Percentiles rank a stretch among this genome's conserved stretches.
These are phyloP conservation scores for Balamuthia mandrillaris DNA, from an alignment of 208 protist species.

Conservation along the genomic window DNA sequence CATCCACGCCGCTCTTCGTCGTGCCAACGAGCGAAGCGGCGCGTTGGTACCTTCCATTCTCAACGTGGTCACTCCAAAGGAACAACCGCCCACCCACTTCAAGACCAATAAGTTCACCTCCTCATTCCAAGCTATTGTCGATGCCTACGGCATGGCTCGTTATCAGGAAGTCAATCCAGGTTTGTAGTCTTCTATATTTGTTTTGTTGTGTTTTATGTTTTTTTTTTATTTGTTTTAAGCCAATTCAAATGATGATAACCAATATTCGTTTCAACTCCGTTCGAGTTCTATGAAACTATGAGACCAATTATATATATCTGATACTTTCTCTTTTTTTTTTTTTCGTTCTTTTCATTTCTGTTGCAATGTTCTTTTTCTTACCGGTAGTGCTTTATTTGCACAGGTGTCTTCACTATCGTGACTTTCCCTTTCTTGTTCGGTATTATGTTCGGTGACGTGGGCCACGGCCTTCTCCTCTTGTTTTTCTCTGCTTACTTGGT, in stretches of 20 bases:
- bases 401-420: constrained; percentile 91
- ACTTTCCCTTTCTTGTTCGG: constrained; percentile 99
- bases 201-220: too few relatives aligned
- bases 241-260: too few relatives aligned
- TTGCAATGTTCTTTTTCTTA: too few relatives aligned
- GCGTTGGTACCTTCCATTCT: constrained; percentile 85
- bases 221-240: too few relatives aligned
- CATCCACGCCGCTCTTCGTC: constrained; percentile 76
- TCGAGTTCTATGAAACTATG: too few relatives aligned
- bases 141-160: constrained; percentile 93
- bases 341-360: too few relatives aligned
- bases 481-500: constrained; percentile 76
- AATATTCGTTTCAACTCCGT: too few relatives aligned
- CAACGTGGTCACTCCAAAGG: constrained; percentile 79
- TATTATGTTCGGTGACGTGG: constrained; percentile 99
- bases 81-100: constrained; percentile 95
- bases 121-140: constrained; percentile 95
- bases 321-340: too few relatives aligned
- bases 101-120: constrained; percentile 92
- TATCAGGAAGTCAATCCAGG: constrained; percentile 76
- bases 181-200: too few relatives aligned
- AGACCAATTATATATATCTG: too few relatives aligned
- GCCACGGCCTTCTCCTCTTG: constrained; percentile 93
- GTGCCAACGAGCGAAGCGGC: constrained; percentile 78
- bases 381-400: constrained; percentile 81